Evolutionary conservation across 176 grass and related monocot genomes (phyloP).

Genomic region (Bromus sterilis): DNA sequence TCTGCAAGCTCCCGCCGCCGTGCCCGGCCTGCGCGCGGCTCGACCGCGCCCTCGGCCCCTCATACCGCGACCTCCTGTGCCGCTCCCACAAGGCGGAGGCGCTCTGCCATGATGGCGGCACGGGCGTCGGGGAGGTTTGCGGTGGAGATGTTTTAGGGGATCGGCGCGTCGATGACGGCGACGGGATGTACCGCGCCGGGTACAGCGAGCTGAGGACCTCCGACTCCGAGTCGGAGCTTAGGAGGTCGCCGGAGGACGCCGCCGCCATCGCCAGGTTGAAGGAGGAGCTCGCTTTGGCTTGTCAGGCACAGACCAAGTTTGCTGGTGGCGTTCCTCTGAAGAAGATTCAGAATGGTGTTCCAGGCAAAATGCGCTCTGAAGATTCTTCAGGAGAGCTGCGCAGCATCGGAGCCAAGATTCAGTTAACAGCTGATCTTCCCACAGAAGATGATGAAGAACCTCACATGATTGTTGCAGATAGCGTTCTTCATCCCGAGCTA

Average conservation of each 20-base stretch:
- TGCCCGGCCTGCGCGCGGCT: constrained; percentile 70
- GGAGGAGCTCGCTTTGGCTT: not conserved
- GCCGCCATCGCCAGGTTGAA: not conserved
- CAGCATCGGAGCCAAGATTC: not conserved
- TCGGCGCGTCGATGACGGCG: constrained; percentile 12
- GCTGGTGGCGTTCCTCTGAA: not conserved
- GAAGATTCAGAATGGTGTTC: not conserved
- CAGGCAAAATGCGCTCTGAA: too few relatives aligned
- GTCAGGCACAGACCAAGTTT: not conserved
- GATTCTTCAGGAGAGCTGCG: too few relatives aligned
- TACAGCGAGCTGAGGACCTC: constrained; percentile 65
- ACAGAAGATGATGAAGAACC: not conserved
- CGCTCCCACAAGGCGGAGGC: constrained; percentile 60
- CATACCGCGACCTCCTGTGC: constrained; percentile 54
- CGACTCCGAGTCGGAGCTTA: constrained; percentile 62
- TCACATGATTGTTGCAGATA: not conserved
- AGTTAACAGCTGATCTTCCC: not conserved
- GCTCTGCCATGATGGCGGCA: constrained; percentile 34
- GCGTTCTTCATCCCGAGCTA: not conserved
- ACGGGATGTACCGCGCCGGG: constrained; percentile 1
- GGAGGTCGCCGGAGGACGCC: not conserved
- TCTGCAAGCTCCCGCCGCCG: constrained; percentile 61
- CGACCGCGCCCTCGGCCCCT: constrained; percentile 55
- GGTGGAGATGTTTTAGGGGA: not conserved
- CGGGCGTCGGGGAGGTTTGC: not conserved